Percentiles rank a stretch among this genome's conserved stretches.
Conservation (phyloP, 2,329 filamentous ascomycete species). For the Moelleriella libera region DNA sequence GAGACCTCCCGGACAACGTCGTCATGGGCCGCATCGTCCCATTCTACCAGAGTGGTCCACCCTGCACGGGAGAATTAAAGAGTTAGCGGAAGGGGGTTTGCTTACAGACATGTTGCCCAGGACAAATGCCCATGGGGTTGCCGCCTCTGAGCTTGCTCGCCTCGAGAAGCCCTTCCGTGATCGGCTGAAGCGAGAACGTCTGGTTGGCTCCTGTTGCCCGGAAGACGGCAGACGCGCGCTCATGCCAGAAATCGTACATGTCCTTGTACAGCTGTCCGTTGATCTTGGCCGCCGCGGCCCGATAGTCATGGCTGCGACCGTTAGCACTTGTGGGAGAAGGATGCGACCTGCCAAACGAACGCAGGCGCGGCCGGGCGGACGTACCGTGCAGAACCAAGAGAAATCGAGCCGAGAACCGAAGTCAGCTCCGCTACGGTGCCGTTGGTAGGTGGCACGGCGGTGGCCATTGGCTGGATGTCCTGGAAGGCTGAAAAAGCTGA, state of each 20-base stretch:
- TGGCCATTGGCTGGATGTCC: neutral
- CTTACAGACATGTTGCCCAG: constrained; percentile 8
- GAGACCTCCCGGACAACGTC: neutral
- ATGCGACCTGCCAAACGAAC: too few species aligned
- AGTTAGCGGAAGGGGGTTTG: neutral
- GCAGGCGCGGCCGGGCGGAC: neutral
- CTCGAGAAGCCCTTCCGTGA: constrained; percentile 8
- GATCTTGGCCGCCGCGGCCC: neutral
- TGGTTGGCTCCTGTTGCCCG: constrained; percentile 1
- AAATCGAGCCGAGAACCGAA: neutral
- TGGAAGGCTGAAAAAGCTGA: neutral
- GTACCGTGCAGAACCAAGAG: neutral
- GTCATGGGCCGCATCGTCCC: constrained; percentile 6
- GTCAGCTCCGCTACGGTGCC: neutral
- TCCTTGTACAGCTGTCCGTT: neutral
- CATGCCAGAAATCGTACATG: constrained; percentile 1
- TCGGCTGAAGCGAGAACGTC: constrained; percentile 2
- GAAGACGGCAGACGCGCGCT: neutral
- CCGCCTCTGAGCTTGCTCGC: constrained; percentile 22
- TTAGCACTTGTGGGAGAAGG: neutral
- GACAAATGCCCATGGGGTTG: constrained; percentile 18
- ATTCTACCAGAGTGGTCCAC: constrained; percentile 8
- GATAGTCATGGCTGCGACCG: constrained; percentile 1
- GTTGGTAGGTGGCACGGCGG: neutral
- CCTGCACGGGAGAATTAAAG: constrained; percentile 6